Conservation (phyloP, 164 flowering plant genomes). For the Chloranthus sessilifolius region DNA sequence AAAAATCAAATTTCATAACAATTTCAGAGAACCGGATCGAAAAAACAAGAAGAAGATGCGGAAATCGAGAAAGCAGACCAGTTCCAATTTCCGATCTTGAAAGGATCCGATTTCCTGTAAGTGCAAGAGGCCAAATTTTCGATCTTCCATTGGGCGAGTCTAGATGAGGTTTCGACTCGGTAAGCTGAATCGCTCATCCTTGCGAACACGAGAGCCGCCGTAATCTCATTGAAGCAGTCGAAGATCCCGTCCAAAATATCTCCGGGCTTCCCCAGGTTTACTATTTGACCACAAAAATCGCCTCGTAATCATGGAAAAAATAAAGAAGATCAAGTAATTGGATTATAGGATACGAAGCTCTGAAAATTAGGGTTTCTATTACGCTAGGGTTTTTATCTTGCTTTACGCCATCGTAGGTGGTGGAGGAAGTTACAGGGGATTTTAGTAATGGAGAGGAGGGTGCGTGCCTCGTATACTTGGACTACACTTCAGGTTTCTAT, state of each 20-base stretch:
- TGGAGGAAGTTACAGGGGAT: constrained; percentile 16
- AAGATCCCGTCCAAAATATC: constrained; percentile 64
- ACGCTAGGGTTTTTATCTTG: constrained; percentile 40
- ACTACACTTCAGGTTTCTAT: constrained; percentile 32
- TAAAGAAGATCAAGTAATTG: too few species aligned
- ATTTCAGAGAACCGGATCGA: background rate
- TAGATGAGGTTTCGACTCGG: constrained; percentile 76
- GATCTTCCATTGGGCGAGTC: constrained; percentile 97
- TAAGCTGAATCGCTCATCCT: constrained; percentile 83
- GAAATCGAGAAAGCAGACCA: constrained; percentile 38
- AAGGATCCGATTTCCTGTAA: constrained; percentile 92
- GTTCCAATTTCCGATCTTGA: constrained; percentile 90
- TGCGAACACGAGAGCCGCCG: constrained; percentile 54
- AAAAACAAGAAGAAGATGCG: background rate
- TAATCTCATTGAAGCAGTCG: constrained; percentile 87
- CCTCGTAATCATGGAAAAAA: constrained; percentile 22
- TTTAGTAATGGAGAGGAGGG: background rate
- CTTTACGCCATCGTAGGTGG: constrained; percentile 43
- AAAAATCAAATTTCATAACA: background rate
- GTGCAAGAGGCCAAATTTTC: constrained; percentile 68
- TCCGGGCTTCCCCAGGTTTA: constrained; percentile 82
- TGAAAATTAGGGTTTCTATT: constrained; percentile 21
- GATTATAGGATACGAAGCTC: background rate
- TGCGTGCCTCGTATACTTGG: too few species aligned
- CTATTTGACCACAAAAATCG: constrained; percentile 11